phyloP scores from a whole-genome alignment of 768 basidiomycete species.

The Leccinum subgranulosum region DNA sequence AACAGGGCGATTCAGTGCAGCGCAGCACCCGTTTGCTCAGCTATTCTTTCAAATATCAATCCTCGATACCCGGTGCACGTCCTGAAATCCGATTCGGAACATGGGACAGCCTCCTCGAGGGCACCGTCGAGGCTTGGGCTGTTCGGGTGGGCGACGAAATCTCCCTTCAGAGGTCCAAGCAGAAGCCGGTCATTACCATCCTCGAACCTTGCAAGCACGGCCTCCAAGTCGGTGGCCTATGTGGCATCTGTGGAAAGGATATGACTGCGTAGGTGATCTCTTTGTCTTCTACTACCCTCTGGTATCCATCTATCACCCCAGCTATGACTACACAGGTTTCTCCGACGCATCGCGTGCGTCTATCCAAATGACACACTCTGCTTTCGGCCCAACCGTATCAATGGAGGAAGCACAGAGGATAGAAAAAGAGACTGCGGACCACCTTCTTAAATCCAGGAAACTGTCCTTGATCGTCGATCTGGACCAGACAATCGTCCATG shows the following conservation, averaged over 20 bases:
- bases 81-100: constrained; percentile 78
- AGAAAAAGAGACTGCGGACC: constrained; percentile 77
- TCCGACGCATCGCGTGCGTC: constrained; percentile 83
- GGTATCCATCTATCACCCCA: constrained; percentile 24
- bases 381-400: constrained; percentile 87
- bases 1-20: constrained; percentile 42
- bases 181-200: constrained; percentile 60
- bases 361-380: constrained; percentile 93
- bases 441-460: constrained; percentile 70
- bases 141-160: constrained; percentile 64
- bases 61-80: constrained; percentile 41
- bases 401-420: constrained; percentile 89
- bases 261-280: constrained; percentile 70
- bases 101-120: constrained; percentile 89
- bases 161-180: constrained; percentile 53
- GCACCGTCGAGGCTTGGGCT: constrained; percentile 70
- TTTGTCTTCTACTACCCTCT: constrained; percentile 1
- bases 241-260: constrained; percentile 93
- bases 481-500: constrained; percentile 98
- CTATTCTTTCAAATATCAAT: constrained; percentile 72
- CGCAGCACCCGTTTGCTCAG: constrained; percentile 80
- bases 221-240: constrained; percentile 88
- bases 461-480: constrained; percentile 97
- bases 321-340: constrained; percentile 85
- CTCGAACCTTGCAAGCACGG: constrained; percentile 96